Evolutionary conservation across 2,329 filamentous ascomycete species (phyloP), one percentile per base, ranked within the genome.

Genomic region (Mycocentrospora acerina): DNA sequence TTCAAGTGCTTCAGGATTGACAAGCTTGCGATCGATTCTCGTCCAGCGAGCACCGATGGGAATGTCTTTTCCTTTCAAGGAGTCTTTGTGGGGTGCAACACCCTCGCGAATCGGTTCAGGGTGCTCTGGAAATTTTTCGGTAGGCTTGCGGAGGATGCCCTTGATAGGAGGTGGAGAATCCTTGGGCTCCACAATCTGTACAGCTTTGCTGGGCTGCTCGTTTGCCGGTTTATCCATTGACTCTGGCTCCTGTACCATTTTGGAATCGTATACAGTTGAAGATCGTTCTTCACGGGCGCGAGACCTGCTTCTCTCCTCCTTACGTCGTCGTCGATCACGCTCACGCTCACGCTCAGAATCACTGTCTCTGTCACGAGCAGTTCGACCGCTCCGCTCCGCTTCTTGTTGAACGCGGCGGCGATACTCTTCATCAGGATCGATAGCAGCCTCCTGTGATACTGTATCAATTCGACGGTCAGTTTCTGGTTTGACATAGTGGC

Each of bases 31-130:
- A 62, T 86, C 88, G 60, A 97, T 90, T 71, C 93, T 95, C 31
- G 90, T 96, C 90, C 90, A 96, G 37, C 89, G 81, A 24, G 90
- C 90, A 40, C 86, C 87, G 0, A 83, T 70, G 4, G 73, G 73
- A 22, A 89, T 87, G 26, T 88, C 85, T 46, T 84, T 82, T 38
- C 64, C 66, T 61, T 82, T 83, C 66, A 85, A 83, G 32, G 88
- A 83, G 61, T 95, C 89, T 69, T 95, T 95, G 60, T 95, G 80
- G n/a, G 90, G 90, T 2, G 90, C 90, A 6, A 95, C 91, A 12
- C 90, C 91, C 65, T 96, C 91, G 14, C 90, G 81, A 24, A 94
- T 77, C 0, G 88, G 85, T 51, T 90, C 85, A 1, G 82, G 80
- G 46, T 95, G 86, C 59, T 96, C 90, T 0, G 91, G 91, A 57